A percentile compares a stretch with the other conserved stretches of the same genome.
These are phyloP conservation scores for Cetradonia linearis DNA, from an alignment of 495 filamentous ascomycete species.

Conservation along the genomic window DNA sequence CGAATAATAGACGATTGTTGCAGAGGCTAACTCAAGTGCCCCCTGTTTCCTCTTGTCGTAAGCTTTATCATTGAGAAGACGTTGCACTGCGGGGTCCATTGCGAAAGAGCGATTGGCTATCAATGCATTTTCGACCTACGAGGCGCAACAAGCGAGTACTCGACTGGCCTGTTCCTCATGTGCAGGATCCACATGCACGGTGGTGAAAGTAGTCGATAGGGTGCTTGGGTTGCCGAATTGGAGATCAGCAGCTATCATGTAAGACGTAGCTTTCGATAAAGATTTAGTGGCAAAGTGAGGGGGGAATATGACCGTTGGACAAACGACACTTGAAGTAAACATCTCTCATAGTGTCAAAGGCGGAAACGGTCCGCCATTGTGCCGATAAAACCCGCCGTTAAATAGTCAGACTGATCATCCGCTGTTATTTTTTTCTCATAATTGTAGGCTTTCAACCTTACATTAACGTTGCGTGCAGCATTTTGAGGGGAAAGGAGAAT, in stretches of 20 bases:
- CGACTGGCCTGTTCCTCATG: neutral
- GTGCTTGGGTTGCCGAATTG: neutral
- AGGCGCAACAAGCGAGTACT: slow-evolving; percentile 4
- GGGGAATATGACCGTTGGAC: neutral
- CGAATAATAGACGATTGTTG: neutral
- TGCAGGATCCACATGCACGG: neutral
- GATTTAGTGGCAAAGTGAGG: neutral
- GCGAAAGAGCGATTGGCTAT: slow-evolving; percentile 17
- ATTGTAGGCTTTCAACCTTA: neutral
- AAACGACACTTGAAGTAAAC: neutral
- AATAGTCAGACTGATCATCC: neutral
- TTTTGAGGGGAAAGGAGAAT: neutral
- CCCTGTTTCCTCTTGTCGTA: slow-evolving; percentile 96
- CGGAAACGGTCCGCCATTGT: neutral
- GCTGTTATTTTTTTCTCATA: neutral
- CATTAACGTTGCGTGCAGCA: neutral
- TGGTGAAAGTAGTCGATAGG: neutral
- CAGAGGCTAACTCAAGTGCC: slow-evolving; percentile 74
- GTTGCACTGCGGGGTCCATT: slow-evolving; percentile 86
- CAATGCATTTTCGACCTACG: slow-evolving; percentile 4
- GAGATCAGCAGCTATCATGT: neutral
- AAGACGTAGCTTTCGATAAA: neutral
- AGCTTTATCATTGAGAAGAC: slow-evolving; percentile 90
- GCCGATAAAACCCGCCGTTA: neutral
- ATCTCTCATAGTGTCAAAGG: neutral